Evolutionary conservation across 768 basidiomycete genomes (phyloP), one percentile per base, ranked within the genome.

Genomic region (Mycena belliarum): DNA sequence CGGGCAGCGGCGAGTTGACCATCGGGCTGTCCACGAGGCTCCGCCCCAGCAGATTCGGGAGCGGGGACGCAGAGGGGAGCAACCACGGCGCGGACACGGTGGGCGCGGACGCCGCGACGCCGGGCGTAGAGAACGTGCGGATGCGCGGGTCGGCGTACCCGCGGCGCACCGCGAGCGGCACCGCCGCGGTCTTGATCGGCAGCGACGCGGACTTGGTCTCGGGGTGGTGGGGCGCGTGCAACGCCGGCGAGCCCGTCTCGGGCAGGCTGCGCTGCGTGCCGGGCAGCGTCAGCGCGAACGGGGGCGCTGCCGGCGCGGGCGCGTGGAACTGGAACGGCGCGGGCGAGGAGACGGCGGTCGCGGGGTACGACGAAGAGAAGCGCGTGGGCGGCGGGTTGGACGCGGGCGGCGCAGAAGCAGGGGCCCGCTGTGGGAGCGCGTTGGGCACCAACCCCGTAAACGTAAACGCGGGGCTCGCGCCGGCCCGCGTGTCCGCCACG

Each of bases 61-160:
- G 6, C 29, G 29, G 12, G 29, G 29, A 32, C 7, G 7, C 7
- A 15, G 49, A 28, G 35, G 63, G 60, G 32, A 53, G 41, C 4
- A 57, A 44, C 52, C 52, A 57, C 23, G 52, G 29, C 11, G 49
- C 28, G 16, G 48, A 16, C 2, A 24, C 28, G 4, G 52, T 14
- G 2, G 48, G 24, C 20, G 38, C n/a, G 9, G 48, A 33, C 16
- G 41, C 23, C 9, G 47, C 25, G 26, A 55, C 58, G 47, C 47
- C 43, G 23, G 68, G 64, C 15, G 57, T 64, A 5, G 68, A 67
- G n/a, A 68, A 50, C 6, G 66, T 69, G 40, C 66, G 59, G 42
- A 61, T 23, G 6, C 68, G 61, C 18, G 63, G 51, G 28, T 68
- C 64, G 15, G 50, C 54, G 41, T 63, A 52, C 8, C 61, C 61